These are phyloP conservation scores for Fusarium verrucosum DNA, from an alignment of 2,329 filamentous ascomycete genomes.

Conservation along the genomic window DNA sequence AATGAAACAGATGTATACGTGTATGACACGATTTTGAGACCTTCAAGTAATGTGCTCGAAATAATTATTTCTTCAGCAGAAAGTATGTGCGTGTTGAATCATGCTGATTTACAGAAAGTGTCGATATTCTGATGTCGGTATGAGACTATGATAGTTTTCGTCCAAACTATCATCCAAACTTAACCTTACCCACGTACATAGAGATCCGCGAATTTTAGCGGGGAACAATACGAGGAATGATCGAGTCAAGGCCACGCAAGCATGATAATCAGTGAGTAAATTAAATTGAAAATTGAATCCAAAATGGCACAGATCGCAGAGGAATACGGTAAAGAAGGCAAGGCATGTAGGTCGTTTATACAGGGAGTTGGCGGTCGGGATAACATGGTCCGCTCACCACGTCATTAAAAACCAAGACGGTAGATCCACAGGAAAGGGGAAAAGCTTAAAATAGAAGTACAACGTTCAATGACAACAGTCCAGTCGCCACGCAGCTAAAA, in stretches of 20 bases:
- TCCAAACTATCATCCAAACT: conserved; percentile 10
- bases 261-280: neutral
- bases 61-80: neutral
- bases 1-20: neutral
- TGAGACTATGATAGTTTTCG: neutral
- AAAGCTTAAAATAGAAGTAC: conserved; percentile 29
- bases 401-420: conserved; percentile 17
- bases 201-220: conserved; percentile 1
- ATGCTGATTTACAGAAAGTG: neutral
- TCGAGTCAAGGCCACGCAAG: conserved; percentile 18
- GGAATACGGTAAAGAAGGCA: neutral
- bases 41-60: neutral
- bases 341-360: neutral
- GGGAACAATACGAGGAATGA: conserved; percentile 14
- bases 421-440: neutral
- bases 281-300: neutral
- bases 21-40: neutral
- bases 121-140: neutral
- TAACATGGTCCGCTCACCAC: conserved; percentile 1
- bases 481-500: conserved; percentile 26
- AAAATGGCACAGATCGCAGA: neutral
- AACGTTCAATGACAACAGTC: no score
- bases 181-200: no score
- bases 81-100: neutral
- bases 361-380: neutral